Percentiles rank a stretch among this genome's conserved stretches.
Evolutionary conservation across 2,329 filamentous ascomycete genomes (phyloP).

Genomic region (Cladophialophora immunda): DNA sequence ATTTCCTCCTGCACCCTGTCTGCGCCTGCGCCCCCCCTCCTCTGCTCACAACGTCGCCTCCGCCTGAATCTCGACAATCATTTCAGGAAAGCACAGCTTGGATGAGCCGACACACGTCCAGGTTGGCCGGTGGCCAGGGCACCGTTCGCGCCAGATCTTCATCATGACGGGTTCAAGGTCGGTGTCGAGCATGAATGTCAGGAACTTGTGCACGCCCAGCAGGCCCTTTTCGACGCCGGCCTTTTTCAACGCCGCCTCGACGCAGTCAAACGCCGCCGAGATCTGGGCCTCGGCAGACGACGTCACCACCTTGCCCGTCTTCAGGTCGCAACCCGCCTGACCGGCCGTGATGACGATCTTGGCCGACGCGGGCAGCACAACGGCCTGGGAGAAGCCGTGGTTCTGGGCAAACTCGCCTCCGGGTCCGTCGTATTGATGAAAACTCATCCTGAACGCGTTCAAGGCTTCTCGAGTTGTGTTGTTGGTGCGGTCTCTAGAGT

Average conservation of each 20-base stretch:
- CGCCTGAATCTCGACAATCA: constrained; percentile 16
- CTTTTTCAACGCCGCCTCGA: constrained; percentile 4
- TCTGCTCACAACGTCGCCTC: constrained; percentile 2
- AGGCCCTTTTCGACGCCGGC: constrained; percentile 5
- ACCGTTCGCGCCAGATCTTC: constrained; percentile 16
- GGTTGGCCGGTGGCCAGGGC: constrained; percentile 14
- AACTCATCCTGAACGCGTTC: not conserved
- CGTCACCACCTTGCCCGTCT: constrained; percentile 12
- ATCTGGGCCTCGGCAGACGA: constrained; percentile 11
- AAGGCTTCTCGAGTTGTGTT: no score
- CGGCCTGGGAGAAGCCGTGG: constrained; percentile 15
- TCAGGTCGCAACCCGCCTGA: constrained; percentile 9
- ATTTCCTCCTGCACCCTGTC: no score
- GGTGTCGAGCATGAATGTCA: constrained; percentile 14
- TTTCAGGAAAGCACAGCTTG: constrained; percentile 13
- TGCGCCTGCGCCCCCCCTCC: no score
- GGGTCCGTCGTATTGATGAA: not conserved
- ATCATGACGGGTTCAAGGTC: constrained; percentile 16
- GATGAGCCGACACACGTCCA: constrained; percentile 15
- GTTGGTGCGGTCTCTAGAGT: no score
- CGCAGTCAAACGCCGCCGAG: constrained; percentile 10
- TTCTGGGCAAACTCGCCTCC: not conserved
- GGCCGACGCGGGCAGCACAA: constrained; percentile 4
- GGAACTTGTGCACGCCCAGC: constrained; percentile 11
- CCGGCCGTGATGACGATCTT: constrained; percentile 17